Evolutionary conservation across 768 basidiomycete genomes (phyloP), one percentile per base, ranked within the genome.

Genomic region (Trametes cinnabarina): DNA sequence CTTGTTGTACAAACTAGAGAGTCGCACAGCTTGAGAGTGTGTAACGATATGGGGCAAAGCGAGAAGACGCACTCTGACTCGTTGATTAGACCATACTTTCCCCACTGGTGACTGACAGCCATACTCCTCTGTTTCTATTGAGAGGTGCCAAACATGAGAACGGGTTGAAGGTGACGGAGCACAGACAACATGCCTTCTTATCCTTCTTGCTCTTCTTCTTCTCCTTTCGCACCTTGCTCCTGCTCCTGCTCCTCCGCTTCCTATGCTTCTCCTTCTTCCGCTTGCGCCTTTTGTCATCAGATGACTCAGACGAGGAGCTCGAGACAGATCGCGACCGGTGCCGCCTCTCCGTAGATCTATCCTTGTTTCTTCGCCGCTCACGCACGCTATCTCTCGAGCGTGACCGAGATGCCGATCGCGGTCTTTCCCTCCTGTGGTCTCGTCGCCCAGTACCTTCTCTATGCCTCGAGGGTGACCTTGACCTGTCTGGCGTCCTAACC

Each of bases 1-100:
- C 67, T 93, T 95, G 54, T 79, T 86, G 68, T 88, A 91, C 53
- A 94, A 82, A 66, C 93, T 94, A n/a, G 4, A 39, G 9, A 4
- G 17, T n/a, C 9, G 37, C 37, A 4, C 37, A 39, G 37, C 15
- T 14, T 28, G 0, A 22, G 43, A 40, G 40, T 25, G n/a, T 30
- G 53, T 42, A 3, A 60, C 57, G 15, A 48, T 40, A 44, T 14
- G 26, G 20, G 17, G 2, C 37, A 48, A 26, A 44, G 23, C 10
- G 34, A 47, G 51, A 17, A 25, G 19, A 79, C 90, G 68, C 65
- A 96, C 94, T 96, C 93, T 3, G 82, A 68, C 66, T 95, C 94
- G 28, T 81, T 81, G 55, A 97, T 93, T 53, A 91, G 81, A 3
- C 94, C 94, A 71, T 90, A 88, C 72, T 91, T 93, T 15, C 94